Evolutionary conservation across 139 green algal genomes (phyloP).

Genomic region (Gonium pectorale): DNA sequence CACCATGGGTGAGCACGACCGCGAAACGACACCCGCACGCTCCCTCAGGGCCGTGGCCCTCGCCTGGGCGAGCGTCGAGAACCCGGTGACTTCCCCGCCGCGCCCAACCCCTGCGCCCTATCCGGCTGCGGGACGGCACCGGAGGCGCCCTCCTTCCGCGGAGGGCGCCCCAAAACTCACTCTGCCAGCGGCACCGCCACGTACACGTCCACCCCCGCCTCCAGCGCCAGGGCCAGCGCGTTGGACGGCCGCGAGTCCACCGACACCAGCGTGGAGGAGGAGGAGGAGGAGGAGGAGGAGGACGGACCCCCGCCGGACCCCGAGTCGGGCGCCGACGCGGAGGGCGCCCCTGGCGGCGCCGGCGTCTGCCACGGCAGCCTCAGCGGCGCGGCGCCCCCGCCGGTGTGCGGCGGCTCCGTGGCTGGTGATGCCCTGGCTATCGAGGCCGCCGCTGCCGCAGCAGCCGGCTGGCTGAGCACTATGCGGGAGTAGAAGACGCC

Average conservation of each 20-base stretch:
- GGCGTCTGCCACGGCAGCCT: background rate
- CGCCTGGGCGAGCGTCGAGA: no score
- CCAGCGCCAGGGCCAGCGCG: conserved; percentile 18
- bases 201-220: conserved; percentile 20
- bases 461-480: conserved; percentile 1
- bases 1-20: background rate
- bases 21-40: no score
- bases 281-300: no score
- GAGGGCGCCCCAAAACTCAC: background rate
- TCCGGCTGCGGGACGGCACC: no score
- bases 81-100: no score
- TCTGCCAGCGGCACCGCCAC: conserved; percentile 15
- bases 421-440: no score
- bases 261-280: background rate
- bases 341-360: background rate
- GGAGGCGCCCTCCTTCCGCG: background rate
- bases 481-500: conserved; percentile 30
- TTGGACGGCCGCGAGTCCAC: conserved; percentile 9
- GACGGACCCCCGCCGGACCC: background rate
- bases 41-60: background rate
- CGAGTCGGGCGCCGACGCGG: background rate
- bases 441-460: background rate
- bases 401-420: background rate
- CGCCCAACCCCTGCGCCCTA: background rate
- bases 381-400: background rate